These are phyloP conservation scores for Claviceps capensis DNA, from an alignment of 2,329 filamentous ascomycete species.

Conservation along the genomic window DNA sequence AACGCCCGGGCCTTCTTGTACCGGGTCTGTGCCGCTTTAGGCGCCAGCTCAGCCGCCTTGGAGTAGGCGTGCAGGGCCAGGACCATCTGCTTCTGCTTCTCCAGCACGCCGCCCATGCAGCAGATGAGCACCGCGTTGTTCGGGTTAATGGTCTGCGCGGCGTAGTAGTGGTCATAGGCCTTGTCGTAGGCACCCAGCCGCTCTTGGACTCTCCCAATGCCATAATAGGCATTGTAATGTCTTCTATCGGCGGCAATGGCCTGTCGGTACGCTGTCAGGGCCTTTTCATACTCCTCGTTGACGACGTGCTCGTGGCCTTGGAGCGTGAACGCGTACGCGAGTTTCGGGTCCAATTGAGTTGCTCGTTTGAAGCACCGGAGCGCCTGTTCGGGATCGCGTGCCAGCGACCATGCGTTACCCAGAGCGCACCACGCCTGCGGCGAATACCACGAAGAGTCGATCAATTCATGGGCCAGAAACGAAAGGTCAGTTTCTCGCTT, in stretches of 20 bases:
- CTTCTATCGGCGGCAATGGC: conserved; percentile 76
- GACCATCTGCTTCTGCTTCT: conserved; percentile 73
- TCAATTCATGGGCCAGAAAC: conserved; percentile 79
- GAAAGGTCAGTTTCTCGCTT: conserved; percentile 86
- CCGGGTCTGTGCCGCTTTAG: conserved; percentile 66
- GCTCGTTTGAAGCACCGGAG: conserved; percentile 89
- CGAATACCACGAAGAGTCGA: conserved; percentile 76
- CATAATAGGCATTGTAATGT: conserved; percentile 98
- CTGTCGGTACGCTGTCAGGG: conserved; percentile 71
- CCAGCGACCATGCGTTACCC: conserved; percentile 87
- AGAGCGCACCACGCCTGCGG: conserved; percentile 94
- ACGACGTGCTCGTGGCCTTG: conserved; percentile 92
- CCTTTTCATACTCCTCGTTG: conserved; percentile 96
- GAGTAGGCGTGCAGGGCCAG: conserved; percentile 71
- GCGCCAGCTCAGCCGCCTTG: conserved; percentile 70
- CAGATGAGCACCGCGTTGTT: conserved; percentile 87
- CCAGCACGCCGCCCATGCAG: conserved; percentile 79
- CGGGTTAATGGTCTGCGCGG: conserved; percentile 79
- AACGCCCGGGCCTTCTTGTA: conserved; percentile 88
- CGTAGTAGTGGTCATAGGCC: conserved; percentile 81
- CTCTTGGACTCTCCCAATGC: conserved; percentile 69
- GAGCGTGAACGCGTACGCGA: conserved; percentile 90
- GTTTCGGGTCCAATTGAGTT: conserved; percentile 76
- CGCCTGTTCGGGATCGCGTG: conserved; percentile 87
- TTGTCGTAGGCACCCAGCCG: conserved; percentile 84